Conservation (phyloP, 768 basidiomycete species). For the Mycena albidolilacea region DNA sequence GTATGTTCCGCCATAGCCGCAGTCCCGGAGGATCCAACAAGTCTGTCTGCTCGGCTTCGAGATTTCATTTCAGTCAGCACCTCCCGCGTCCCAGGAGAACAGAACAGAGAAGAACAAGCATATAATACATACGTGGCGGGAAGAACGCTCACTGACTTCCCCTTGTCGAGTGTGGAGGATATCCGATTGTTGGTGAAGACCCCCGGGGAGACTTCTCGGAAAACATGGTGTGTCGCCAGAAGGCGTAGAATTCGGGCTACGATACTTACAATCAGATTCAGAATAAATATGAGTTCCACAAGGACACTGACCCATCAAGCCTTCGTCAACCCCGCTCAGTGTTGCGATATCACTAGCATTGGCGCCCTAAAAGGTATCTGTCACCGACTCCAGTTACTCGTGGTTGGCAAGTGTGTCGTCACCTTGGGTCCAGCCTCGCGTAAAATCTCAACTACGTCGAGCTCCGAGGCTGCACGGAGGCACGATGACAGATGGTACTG, state of each 20-base stretch:
- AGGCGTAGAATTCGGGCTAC: slow-evolving; percentile 49
- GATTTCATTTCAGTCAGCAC: not conserved
- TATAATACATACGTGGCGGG: slow-evolving; percentile 34
- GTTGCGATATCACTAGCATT: slow-evolving; percentile 50
- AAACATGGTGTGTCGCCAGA: slow-evolving; percentile 53
- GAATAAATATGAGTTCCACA: too few species aligned
- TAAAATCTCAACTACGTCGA: slow-evolving; percentile 50
- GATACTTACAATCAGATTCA: not conserved
- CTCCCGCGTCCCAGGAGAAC: not conserved
- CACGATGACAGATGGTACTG: slow-evolving; percentile 41
- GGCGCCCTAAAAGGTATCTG: slow-evolving; percentile 37
- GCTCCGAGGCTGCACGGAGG: slow-evolving; percentile 37
- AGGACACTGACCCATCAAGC: slow-evolving; percentile 44
- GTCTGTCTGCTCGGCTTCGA: slow-evolving; percentile 23
- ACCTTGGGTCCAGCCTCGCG: slow-evolving; percentile 49
- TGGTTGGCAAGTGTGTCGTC: not conserved
- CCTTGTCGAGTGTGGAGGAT: slow-evolving; percentile 49
- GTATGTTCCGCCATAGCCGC: slow-evolving; percentile 38
- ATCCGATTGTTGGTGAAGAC: slow-evolving; percentile 51
- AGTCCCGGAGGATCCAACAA: slow-evolving; percentile 27
- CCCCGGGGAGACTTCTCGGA: slow-evolving; percentile 48
- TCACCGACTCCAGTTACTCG: not conserved
- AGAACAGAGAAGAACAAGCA: too few species aligned
- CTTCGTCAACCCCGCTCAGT: slow-evolving; percentile 39
- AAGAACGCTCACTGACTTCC: slow-evolving; percentile 39